Evolutionary conservation across 352 stramenopile species (phyloP).

Genomic region (Peronospora farinosa): DNA sequence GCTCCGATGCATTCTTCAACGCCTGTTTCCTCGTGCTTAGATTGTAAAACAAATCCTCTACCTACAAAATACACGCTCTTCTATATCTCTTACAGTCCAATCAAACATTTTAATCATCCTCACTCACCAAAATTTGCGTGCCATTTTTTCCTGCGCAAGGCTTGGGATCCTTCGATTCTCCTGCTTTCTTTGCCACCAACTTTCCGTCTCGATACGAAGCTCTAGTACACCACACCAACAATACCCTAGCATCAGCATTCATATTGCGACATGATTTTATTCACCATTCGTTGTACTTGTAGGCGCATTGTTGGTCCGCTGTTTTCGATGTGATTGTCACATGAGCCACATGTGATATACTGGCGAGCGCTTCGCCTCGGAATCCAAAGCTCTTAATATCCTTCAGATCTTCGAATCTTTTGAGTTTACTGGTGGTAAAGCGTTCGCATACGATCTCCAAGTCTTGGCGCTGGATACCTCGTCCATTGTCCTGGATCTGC

Average conservation of each 20-base stretch:
- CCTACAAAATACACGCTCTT: slow-evolving; percentile 27
- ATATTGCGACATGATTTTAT: neutral
- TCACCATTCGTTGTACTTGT: slow-evolving; percentile 42
- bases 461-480: slow-evolving; percentile 89
- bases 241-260: neutral
- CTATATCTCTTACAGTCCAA: neutral
- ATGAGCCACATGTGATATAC: slow-evolving; percentile 92
- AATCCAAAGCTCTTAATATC: slow-evolving; percentile 97
- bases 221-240: slow-evolving; percentile 28
- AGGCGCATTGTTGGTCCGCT: slow-evolving; percentile 64
- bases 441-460: slow-evolving; percentile 94
- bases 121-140: slow-evolving; percentile 64
- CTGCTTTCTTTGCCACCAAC: slow-evolving; percentile 63
- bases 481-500: slow-evolving; percentile 93
- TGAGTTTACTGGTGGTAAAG: slow-evolving; percentile 97
- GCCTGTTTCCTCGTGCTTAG: slow-evolving; percentile 89
- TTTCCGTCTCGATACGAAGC: slow-evolving; percentile 90
- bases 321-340: slow-evolving; percentile 89
- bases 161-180: slow-evolving; percentile 52
- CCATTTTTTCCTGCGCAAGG: slow-evolving; percentile 78
- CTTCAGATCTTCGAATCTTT: slow-evolving; percentile 91
- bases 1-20: slow-evolving; percentile 90
- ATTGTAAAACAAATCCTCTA: slow-evolving; percentile 99
- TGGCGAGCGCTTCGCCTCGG: slow-evolving; percentile 96
- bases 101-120: neutral